Conservation (phyloP, 768 basidiomycete species). For the Kwoniella shandongensis region DNA sequence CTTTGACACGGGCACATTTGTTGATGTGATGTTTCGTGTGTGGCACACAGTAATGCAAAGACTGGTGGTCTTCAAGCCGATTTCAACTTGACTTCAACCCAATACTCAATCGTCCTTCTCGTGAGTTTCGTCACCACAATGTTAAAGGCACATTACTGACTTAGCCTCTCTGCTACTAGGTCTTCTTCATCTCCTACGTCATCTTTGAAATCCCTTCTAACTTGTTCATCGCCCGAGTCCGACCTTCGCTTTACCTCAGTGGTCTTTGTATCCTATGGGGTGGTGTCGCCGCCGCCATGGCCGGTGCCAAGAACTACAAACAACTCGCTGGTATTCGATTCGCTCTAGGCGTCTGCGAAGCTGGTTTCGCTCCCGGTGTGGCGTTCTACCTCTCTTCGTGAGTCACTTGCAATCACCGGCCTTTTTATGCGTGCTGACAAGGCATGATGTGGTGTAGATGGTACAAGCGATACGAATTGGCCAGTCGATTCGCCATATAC, state of each 20-base stretch:
- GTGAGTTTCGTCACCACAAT: slow-evolving; percentile 33
- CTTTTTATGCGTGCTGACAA: not conserved
- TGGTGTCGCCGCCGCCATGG: slow-evolving; percentile 49
- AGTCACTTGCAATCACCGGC: slow-evolving; percentile 10
- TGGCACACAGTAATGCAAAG: slow-evolving; percentile 43
- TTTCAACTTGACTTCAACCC: slow-evolving; percentile 44
- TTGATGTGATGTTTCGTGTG: too few species aligned
- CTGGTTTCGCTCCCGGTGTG: slow-evolving; percentile 46
- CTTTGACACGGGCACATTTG: too few species aligned
- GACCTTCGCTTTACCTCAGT: slow-evolving; percentile 48
- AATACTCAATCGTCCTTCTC: slow-evolving; percentile 51
- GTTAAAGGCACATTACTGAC: not conserved
- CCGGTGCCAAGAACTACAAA: slow-evolving; percentile 41
- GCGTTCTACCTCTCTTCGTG: slow-evolving; percentile 43
- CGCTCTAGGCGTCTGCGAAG: slow-evolving; percentile 38
- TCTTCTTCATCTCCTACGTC: slow-evolving; percentile 40
- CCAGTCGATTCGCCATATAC: slow-evolving; percentile 51
- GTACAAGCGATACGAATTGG: slow-evolving; percentile 48
- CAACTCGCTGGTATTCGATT: slow-evolving; percentile 44
- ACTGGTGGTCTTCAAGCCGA: slow-evolving; percentile 50
- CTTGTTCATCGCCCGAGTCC: slow-evolving; percentile 45
- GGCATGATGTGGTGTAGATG: slow-evolving; percentile 2
- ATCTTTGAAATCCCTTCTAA: slow-evolving; percentile 49
- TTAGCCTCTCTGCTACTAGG: too few species aligned
- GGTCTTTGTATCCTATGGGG: slow-evolving; percentile 51